Base-by-base conservation (phyloP, 345 rosid species). In the Linum trigynum region DNA sequence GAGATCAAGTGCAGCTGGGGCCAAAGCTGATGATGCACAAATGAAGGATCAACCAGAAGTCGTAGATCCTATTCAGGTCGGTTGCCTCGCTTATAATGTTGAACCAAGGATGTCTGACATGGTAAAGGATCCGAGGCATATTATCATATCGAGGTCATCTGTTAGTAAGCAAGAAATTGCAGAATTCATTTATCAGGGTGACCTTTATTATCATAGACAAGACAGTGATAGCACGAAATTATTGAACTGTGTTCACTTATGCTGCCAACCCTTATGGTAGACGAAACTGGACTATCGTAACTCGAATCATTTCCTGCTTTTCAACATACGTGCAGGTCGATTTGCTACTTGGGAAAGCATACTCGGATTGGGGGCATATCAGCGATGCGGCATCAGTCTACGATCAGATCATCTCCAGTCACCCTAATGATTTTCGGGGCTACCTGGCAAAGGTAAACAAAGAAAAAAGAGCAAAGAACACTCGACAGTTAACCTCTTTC, bases 271-370 rank as follows among this genome's bases (percentile, higher is more conserved):
- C n/a, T n/a, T n/a, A n/a, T n/a, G n/a, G n/a, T n/a, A n/a, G n/a
- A n/a, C n/a, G n/a, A n/a, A n/a, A n/a, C 6, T 32, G 4, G 36
- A 56, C 14, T 15, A 57, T 36, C 60, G 10, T 57, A 15, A 16
- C 8, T 36, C 3, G 15, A 36, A 15, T 36, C 16, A 7, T 55
- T 23, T 55, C 16, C 59, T 55, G 8, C 15, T 1, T 56, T 10
- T 15, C 35, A 37, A 3, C 11, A 1, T 2, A 57, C 37, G 32
- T 15, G 32, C 78, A 90, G 98, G 85, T 92, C 55, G 91, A 88
- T 68, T 79, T 92, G 56, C 96, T 92, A 68, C 86, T 92, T 45
- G 98, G 98, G 59, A 92, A 92, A 82, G 98, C 96, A 38, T 92
- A 90, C 72, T 92, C 97, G 70, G 94, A 84, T 57, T 88, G 96